Base-by-base conservation (phyloP, 1,139 yeast species). In the Scheffersomyces cryptocercus region DNA sequence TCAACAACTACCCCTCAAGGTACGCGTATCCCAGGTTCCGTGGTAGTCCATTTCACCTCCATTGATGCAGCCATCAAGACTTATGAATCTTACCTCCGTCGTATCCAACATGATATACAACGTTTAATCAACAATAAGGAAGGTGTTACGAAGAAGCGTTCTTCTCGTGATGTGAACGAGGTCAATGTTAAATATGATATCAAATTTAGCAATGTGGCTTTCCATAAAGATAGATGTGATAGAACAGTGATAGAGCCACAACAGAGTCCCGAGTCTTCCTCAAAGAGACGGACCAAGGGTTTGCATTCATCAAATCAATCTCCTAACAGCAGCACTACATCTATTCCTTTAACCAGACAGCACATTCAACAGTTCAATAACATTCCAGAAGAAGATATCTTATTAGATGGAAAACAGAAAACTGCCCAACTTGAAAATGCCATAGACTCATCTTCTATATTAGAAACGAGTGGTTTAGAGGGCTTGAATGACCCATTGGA, bases 31-130 rank as follows among this genome's bases (percentile, higher is more conserved):
- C 35, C 39, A 49, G 61, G 45, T 3, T 51, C 49, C 37, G 56
- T 54, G 5, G 39, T 56, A 28, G 58, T 68, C 11, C 78, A 73
- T 51, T 74, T 67, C 45, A 65, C 68, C 12, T 65, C 75, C 2
- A 71, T 74, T 16, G 78, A 73, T 46, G 52, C 73, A 3, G 70
- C 75, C 15, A 70, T 74, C 29, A 67, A 62, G 43, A 53, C 69
- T 31, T 71, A 63, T 45, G 79, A 74, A 50, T 55, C 51, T 46
- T 63, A 60, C 45, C 50, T 53, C 30, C 61, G 62, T 42, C 53
- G 61, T 31, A 57, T 68, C 28, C 63, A 59, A 39, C 44, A 45
- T 34, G 67, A 63, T 45, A 59, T 52, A 32, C 59, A 58, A 43
- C 47, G 51, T 28, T 40, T 49, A n/a, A 46, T 56, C 26, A 63